Evolutionary conservation across 257 asterid genomes (phyloP), one percentile per base, ranked within the genome.

Genomic region (Jacaranda copaia): DNA sequence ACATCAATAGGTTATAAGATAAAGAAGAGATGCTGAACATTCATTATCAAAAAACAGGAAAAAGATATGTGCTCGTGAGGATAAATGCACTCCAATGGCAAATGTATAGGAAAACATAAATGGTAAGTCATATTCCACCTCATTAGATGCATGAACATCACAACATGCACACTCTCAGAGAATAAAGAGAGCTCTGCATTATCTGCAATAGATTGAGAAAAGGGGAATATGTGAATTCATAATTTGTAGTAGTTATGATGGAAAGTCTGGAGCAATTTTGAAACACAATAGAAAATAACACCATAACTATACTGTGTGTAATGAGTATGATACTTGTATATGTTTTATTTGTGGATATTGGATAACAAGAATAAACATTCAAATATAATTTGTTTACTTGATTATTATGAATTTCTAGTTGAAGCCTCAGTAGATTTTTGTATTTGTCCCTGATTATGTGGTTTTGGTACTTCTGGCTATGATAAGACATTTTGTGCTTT

Each of bases 331-430:
- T 16, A 8, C 58, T 25, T 25, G 32, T 25, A 25, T 25, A 25
- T 62, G 51, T 73, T n/a, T 25, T 59, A 10, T 14, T 59, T n/a
- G 36, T 12, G 57, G 7, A 25, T 52, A 52, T 7, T 60, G 16
- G 43, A 48, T 42, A n/a, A 55, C 5, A 19, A 20, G 32, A 2
- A 25, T 25, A 25, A 20, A 19, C 65, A 18, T 39, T 75, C 32
- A 4, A 51, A 57, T 76, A 5, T 46, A 14, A 16, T 77, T 77
- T 68, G 32, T 8, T 19, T 58, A 58, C 19, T 53, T 46, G 56
- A 60, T 60, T 36, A 42, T 12, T 56, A 20, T 18, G 43, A 66
- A 57, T 45, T 32, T 71, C 38, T 67, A 32, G 14, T 38, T 6
- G 60, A 15, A 35, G 58, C 64, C 15, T 52, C n/a, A 11, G 42